Evolutionary conservation across 73 alveolate species (phyloP).

Genomic region (Effrenium voratum): DNA sequence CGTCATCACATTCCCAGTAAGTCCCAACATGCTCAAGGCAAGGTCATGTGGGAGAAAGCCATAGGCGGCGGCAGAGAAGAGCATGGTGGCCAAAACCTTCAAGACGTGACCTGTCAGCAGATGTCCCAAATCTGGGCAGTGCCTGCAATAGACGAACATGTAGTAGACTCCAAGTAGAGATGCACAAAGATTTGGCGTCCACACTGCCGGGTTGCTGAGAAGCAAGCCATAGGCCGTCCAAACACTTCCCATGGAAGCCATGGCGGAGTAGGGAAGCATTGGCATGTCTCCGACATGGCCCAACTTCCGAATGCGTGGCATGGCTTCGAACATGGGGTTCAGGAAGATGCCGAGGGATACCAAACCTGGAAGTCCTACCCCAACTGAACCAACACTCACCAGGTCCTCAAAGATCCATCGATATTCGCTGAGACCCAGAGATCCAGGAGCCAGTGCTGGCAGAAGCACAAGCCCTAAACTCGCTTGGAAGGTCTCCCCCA

Average conservation of each 20-base stretch:
- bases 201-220: constrained; percentile 55
- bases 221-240: constrained; percentile 84
- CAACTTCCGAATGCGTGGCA: constrained; percentile 58
- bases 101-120: constrained; percentile 18
- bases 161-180: constrained; percentile 63
- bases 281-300: constrained; percentile 89
- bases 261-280: constrained; percentile 74
- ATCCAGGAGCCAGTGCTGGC: constrained; percentile 29
- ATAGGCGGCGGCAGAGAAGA: constrained; percentile 31
- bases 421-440: constrained; percentile 29
- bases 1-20: constrained; percentile 84
- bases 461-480: neutral
- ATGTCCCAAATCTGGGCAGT: constrained; percentile 59
- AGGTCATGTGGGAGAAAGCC: constrained; percentile 41
- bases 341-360: constrained; percentile 74
- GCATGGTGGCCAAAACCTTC: constrained; percentile 51
- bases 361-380: constrained; percentile 57
- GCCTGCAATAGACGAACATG: constrained; percentile 36
- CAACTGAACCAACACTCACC: constrained; percentile 12
- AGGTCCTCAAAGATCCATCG: constrained; percentile 82
- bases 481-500: neutral
- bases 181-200: constrained; percentile 82
- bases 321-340: constrained; percentile 89
- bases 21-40: constrained; percentile 55
- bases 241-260: constrained; percentile 76